Evolutionary conservation across 768 basidiomycete species (phyloP), one percentile per base, ranked within the genome.

Genomic region (Podaxis rugospora): DNA sequence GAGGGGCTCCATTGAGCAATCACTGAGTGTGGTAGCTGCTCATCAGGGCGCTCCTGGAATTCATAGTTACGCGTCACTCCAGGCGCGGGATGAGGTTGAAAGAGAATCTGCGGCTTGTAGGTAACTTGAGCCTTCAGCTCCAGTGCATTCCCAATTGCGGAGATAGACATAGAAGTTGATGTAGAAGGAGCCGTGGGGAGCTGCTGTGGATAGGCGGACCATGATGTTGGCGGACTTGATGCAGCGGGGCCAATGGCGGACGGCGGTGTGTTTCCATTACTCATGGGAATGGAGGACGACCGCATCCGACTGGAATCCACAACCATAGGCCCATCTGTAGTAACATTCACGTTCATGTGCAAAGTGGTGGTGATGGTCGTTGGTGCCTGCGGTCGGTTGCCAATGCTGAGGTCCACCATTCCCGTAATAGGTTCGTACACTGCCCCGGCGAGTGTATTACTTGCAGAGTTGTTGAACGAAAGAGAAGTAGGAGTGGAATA

Each of bases 201-300:
- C 18, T 53, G 51, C 14, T 36, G 51, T 16, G 35, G 36, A 39
- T 37, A 27, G 6, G 47, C 6, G 10, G 47, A 18, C 52, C 52
- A 37, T 25, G 52, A 18, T 11, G 5, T 6, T 37, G 52, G 37
- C 7, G 32, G n/a, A 2, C 36, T 5, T 7, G 51, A 6, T 53
- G 6, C 7, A 23, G 5, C 6, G 32, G 36, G 32, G 14, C 9
- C 25, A 27, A 49, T 21, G n/a, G 35, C 7, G 21, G 51, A n/a
- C 6, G 51, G 28, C 47, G 42, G 37, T 13, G 54, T 16, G 28
- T 18, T 27, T 46, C 55, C 42, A 37, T 70, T 75, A 76, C 72
- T 64, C 75, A 75, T 76, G 73, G 74, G 74, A 75, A 76, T 75
- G 74, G 75, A 76, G 71, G 71, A 67, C 32, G 63, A 37, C 21